Conservation (phyloP, 352 stramenopile genomes). For the Phytophthora brassicae region DNA sequence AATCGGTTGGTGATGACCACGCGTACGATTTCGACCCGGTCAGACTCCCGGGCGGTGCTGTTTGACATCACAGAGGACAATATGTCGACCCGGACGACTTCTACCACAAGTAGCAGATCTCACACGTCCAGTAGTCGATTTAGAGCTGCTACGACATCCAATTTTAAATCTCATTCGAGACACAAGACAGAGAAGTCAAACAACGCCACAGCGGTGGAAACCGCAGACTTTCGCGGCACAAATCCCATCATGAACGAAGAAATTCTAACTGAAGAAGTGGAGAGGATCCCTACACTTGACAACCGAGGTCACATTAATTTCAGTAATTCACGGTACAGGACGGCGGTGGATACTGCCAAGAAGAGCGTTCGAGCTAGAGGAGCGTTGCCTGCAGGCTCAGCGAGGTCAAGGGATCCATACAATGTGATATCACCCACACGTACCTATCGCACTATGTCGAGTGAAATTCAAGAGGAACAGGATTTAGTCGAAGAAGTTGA, state of each 20-base stretch:
- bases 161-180: slow-evolving; percentile 12
- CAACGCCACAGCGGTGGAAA: slow-evolving; percentile 9
- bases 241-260: slow-evolving; percentile 17
- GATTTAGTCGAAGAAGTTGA: slow-evolving; percentile 7
- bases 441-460: slow-evolving; percentile 15
- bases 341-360: slow-evolving; percentile 21
- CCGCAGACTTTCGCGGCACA: slow-evolving; percentile 21
- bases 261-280: not conserved
- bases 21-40: slow-evolving; percentile 31
- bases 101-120: slow-evolving; percentile 21
- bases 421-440: slow-evolving; percentile 19
- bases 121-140: slow-evolving; percentile 22
- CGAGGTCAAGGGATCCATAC: slow-evolving; percentile 15
- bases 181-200: slow-evolving; percentile 1
- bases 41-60: slow-evolving; percentile 34
- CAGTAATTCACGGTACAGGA: slow-evolving; percentile 27
- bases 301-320: slow-evolving; percentile 31
- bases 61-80: slow-evolving; percentile 52
- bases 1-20: slow-evolving; percentile 20
- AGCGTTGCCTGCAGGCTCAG: slow-evolving; percentile 21
- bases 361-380: slow-evolving; percentile 23
- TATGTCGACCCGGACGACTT: slow-evolving; percentile 16
- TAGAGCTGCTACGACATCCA: slow-evolving; percentile 5
- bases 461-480: slow-evolving; percentile 26
- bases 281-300: slow-evolving; percentile 26